These are phyloP conservation scores for Salvia rosmarinus DNA, from an alignment of 257 asterid genomes.

Conservation along the genomic window DNA sequence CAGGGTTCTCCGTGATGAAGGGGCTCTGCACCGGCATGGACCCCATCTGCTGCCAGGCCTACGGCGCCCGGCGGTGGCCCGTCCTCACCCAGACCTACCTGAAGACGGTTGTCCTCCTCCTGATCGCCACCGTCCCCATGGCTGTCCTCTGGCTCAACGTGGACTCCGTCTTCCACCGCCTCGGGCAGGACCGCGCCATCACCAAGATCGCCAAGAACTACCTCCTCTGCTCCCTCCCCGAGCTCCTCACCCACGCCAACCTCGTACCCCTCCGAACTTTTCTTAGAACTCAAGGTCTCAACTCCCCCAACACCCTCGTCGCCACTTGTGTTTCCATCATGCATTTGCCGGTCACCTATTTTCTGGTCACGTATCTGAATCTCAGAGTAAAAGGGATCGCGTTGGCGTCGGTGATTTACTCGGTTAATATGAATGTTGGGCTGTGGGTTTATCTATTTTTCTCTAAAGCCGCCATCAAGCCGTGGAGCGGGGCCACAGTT, in stretches of 20 bases:
- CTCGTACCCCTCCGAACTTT: conserved; percentile 63
- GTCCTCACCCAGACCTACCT: conserved; percentile 64
- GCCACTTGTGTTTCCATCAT: conserved; percentile 59
- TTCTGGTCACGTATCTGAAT: conserved; percentile 55
- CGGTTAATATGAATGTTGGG: conserved; percentile 66
- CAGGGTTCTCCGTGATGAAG: conserved; percentile 77
- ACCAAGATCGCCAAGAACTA: conserved; percentile 57
- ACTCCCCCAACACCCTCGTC: conserved; percentile 60
- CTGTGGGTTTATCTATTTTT: conserved; percentile 48
- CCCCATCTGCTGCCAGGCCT: conserved; percentile 87
- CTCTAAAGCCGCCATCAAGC: conserved; percentile 65
- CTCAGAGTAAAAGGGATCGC: conserved; percentile 69
- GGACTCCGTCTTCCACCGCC: conserved; percentile 49
- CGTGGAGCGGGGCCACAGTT: conserved; percentile 60
- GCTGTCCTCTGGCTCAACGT: conserved; percentile 65
- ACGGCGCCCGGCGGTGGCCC: conserved; percentile 66
- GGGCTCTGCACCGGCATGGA: conserved; percentile 87
- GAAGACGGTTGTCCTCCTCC: conserved; percentile 67
- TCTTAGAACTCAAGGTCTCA: conserved; percentile 65
- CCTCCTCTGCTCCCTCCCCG: conserved; percentile 63
- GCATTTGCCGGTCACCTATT: conserved; percentile 67
- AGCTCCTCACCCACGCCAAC: conserved; percentile 61
- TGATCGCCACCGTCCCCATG: conserved; percentile 61
- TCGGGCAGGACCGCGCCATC: conserved; percentile 71
- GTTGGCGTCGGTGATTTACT: conserved; percentile 58